Evolutionary conservation across 345 rosid genomes (phyloP).

Genomic region (Hirschfeldia incana): DNA sequence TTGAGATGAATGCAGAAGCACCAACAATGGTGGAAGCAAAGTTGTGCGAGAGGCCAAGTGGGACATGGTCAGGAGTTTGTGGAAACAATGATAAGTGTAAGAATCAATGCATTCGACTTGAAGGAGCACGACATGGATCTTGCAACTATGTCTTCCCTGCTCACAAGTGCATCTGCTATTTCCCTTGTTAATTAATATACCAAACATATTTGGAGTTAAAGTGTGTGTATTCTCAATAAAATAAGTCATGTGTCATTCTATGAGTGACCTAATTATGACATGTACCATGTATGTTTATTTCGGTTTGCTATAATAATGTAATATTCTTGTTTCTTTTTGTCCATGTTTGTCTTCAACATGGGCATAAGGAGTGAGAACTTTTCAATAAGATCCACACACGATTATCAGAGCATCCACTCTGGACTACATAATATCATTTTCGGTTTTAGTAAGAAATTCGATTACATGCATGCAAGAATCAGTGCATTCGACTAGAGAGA

Average conservation of each 20-base stretch:
- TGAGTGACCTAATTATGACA: not conserved
- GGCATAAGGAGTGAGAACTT: not conserved
- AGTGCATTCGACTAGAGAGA: constrained; percentile 40
- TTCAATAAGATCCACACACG: not conserved
- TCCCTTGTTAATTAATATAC: constrained; percentile 2
- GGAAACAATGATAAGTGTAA: not conserved
- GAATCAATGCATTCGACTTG: constrained; percentile 42
- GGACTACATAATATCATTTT: not conserved
- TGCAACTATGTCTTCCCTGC: constrained; percentile 22
- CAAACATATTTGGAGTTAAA: not conserved
- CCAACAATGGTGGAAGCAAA: constrained; percentile 21
- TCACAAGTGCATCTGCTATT: constrained; percentile 8
- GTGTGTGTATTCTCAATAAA: not conserved
- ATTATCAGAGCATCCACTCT: not conserved
- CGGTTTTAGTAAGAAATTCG: not conserved
- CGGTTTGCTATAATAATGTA: not conserved
- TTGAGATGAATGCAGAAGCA: constrained; percentile 8
- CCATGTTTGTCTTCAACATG: not conserved
- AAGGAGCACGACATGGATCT: constrained; percentile 9
- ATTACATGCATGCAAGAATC: not conserved
- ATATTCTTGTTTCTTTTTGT: not conserved
- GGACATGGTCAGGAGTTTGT: constrained; percentile 23
- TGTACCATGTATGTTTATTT: not conserved
- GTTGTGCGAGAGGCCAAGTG: constrained; percentile 22
- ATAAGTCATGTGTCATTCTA: constrained; percentile 6